These are phyloP conservation scores for Tolypocladium endophyticum DNA, from an alignment of 2,329 filamentous ascomycete species.

Conservation along the genomic window DNA sequence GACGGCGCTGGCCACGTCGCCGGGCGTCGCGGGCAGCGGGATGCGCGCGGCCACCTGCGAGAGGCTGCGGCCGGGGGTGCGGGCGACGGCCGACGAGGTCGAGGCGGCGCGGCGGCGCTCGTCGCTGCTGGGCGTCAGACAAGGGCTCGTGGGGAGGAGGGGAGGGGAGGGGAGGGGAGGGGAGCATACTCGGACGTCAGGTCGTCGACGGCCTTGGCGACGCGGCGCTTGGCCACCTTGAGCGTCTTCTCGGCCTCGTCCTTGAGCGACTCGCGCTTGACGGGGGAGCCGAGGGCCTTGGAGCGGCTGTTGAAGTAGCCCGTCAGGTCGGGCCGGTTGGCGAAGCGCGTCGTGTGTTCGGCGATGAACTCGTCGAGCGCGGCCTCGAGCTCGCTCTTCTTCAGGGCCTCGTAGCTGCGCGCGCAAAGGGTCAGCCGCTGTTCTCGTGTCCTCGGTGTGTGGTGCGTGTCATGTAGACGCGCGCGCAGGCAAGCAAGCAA, in stretches of 20 bases:
- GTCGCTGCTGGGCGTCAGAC: constrained; percentile 15
- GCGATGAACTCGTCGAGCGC: constrained; percentile 64
- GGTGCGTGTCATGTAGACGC: background rate
- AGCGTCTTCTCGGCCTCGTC: constrained; percentile 26
- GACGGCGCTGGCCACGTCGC: constrained; percentile 64
- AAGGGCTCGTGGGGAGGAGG: no score
- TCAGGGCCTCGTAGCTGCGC: constrained; percentile 54
- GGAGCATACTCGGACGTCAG: constrained; percentile 28
- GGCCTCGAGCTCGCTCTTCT: constrained; percentile 70
- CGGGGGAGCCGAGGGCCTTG: constrained; percentile 46
- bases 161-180: background rate
- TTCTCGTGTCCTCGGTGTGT: background rate
- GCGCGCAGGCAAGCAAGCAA: constrained; percentile 1
- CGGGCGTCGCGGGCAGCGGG: constrained; percentile 70
- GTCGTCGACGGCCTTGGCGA: constrained; percentile 34
- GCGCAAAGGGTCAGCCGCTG: background rate
- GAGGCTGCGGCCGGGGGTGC: constrained; percentile 40
- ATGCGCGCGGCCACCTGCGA: constrained; percentile 47
- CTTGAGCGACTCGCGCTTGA: constrained; percentile 40
- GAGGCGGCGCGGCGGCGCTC: constrained; percentile 24
- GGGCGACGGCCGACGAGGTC: constrained; percentile 31
- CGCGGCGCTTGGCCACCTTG: constrained; percentile 35
- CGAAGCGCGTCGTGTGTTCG: constrained; percentile 55
- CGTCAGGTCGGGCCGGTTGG: constrained; percentile 50
- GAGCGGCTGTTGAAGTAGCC: constrained; percentile 67